Evolutionary conservation across 805 yeast species (phyloP).

Genomic region (Wickerhamomyces pijperi): DNA sequence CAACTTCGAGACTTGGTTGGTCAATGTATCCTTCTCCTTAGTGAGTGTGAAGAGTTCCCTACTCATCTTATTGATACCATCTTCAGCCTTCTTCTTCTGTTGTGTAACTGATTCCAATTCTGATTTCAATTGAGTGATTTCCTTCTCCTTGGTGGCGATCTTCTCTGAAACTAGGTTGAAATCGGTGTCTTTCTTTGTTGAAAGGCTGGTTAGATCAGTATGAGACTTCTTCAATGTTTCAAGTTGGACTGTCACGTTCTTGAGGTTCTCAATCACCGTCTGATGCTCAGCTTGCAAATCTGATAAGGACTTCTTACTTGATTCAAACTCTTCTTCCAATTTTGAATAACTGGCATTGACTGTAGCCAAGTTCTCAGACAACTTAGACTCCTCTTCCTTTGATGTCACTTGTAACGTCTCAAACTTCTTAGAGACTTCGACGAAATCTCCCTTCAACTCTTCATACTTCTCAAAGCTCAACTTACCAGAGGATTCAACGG

Average conservation of each 20-base stretch:
- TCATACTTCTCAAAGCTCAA: conserved; percentile 46
- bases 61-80: conserved; percentile 84
- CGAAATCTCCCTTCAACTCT: conserved; percentile 19
- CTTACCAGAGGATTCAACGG: conserved; percentile 54
- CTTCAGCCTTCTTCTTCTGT: conserved; percentile 59
- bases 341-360: conserved; percentile 8
- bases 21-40: conserved; percentile 44
- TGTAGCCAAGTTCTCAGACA: conserved; percentile 11
- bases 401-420: conserved; percentile 22
- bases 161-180: conserved; percentile 9
- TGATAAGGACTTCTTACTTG: conserved; percentile 9
- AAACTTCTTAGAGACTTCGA: conserved; percentile 26
- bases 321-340: conserved; percentile 4
- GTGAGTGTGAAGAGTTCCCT: conserved; percentile 64
- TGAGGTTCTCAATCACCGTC: conserved; percentile 12
- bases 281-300: conserved; percentile 11
- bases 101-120: conserved; percentile 17
- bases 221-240: conserved; percentile 22
- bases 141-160: conserved; percentile 10
- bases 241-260: conserved; percentile 6
- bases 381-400: conserved; percentile 19
- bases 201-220: conserved; percentile 20
- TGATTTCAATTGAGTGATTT: conserved; percentile 14
- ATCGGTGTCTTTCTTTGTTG: conserved; percentile 24
- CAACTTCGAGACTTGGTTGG: conserved; percentile 28